Evolutionary conservation across 2,329 filamentous ascomycete species (phyloP), one percentile per base, ranked within the genome.

Genomic region (Cryphonectria japonica): DNA sequence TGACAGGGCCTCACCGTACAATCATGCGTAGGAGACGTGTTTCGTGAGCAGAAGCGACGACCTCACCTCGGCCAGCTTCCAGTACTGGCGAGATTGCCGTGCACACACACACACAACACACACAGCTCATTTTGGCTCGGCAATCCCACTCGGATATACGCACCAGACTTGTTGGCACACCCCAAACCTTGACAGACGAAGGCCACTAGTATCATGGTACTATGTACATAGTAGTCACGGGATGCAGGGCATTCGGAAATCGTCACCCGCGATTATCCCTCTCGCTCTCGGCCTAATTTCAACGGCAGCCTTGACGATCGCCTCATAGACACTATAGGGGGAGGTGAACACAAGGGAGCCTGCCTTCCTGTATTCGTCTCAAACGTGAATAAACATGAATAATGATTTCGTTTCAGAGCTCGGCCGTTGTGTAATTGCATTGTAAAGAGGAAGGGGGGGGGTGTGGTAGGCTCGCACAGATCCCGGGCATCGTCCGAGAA

Each of bases 1-100:
- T 68, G 71, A 70, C 68, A 70, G 68, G 68, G 69, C 43, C 68
- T 69, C 46, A 65, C 65, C 68, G 68, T 72, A 72, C 68, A 60
- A 69, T 62, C 64, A 65, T 62, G 65, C 52, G 65, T 61, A 70
- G 32, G 52, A 65, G 54, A 26, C 64, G 70, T 50, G 54, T 59
- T 72, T 66, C 59, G 61, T 50, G 61, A 68, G 26, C n/a, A 50
- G 39, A 60, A 14, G 34, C 29, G 16, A 66, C 67, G 65, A 26
- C 60, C 60, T 60, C 64, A n/a, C 61, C 69, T 72, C 71, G 71
- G 71, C 54, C 54, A 66, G 62, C 62, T 63, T 72, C 71, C 66
- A 72, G 66, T 54, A n/a, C 16, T 57, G 52, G 66, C 54, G 34
- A 63, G n/a, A 41, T 62, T 50, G 65, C 69, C 68, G 66, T 64